Conservation (phyloP, 768 basidiomycete genomes). For the Rhodotorula sphaerocarpa region DNA sequence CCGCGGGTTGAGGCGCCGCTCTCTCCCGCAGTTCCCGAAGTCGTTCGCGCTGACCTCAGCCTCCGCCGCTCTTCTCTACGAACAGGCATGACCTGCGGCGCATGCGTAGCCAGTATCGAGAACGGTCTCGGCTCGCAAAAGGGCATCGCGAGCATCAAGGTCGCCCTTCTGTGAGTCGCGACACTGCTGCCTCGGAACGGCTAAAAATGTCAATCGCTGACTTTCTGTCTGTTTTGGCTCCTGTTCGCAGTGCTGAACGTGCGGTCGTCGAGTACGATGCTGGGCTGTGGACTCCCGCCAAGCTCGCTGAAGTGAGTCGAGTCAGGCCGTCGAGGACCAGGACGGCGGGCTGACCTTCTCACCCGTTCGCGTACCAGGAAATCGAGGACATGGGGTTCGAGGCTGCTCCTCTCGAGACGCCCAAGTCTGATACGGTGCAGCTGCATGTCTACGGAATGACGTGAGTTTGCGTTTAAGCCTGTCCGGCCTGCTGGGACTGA, state of each 20-base stretch:
- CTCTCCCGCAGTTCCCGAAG: background rate
- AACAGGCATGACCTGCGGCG: slow-evolving; percentile 51
- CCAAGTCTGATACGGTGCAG: slow-evolving; percentile 57
- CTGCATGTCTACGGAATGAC: slow-evolving; percentile 88
- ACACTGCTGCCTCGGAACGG: too few species aligned
- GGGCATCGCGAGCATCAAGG: slow-evolving; percentile 86
- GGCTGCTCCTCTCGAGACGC: slow-evolving; percentile 63
- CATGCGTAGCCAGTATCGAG: slow-evolving; percentile 86
- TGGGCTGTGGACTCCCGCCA: slow-evolving; percentile 65
- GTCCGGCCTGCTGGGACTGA: background rate
- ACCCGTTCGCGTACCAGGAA: slow-evolving; percentile 52
- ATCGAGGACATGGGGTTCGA: slow-evolving; percentile 90
- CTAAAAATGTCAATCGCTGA: too few species aligned
- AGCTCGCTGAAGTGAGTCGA: slow-evolving; percentile 62
- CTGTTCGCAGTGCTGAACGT: slow-evolving; percentile 58
- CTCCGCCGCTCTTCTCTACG: background rate
- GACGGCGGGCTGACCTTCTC: too few species aligned
- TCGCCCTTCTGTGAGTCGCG: slow-evolving; percentile 62
- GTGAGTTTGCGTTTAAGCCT: too few species aligned
- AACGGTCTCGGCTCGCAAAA: slow-evolving; percentile 67
- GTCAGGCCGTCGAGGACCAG: too few species aligned
- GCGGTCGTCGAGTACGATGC: slow-evolving; percentile 86
- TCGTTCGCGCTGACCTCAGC: background rate
- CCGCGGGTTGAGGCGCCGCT: too few species aligned
- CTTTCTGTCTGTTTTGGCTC: too few species aligned